These are phyloP conservation scores for Ganoderma meredithae DNA, from an alignment of 1,284 basidiomycete species.

Conservation along the genomic window DNA sequence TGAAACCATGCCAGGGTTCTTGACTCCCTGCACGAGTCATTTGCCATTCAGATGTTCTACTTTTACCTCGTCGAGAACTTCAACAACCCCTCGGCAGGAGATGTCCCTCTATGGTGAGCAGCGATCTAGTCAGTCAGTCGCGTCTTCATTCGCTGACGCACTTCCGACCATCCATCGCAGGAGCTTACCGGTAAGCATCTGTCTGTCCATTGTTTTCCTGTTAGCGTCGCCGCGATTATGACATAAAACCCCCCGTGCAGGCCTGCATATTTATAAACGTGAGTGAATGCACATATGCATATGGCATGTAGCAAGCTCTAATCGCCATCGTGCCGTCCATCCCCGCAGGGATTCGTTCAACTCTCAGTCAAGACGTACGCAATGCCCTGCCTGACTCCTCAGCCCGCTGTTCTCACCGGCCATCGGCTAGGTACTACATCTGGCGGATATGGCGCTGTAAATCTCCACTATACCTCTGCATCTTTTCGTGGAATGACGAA, in stretches of 20 bases:
- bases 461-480: background rate
- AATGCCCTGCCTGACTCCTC: background rate
- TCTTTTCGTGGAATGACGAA: background rate
- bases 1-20: background rate
- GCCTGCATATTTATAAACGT: background rate
- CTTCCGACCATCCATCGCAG: background rate
- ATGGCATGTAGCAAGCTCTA: background rate
- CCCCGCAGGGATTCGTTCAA: background rate
- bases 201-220: background rate
- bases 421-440: background rate
- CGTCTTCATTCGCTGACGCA: background rate
- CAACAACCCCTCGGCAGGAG: background rate
- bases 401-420: background rate
- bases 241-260: background rate
- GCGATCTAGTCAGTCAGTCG: background rate
- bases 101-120: background rate
- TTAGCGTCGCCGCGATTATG: background rate
- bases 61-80: conserved; percentile 1
- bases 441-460: background rate
- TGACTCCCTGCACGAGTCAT: background rate
- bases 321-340: background rate
- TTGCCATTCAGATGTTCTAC: background rate
- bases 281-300: background rate
- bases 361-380: conserved; percentile 1
- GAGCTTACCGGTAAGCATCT: background rate